Base-by-base conservation (phyloP, 495 filamentous ascomycete species). In the Emericellopsis terricola region DNA sequence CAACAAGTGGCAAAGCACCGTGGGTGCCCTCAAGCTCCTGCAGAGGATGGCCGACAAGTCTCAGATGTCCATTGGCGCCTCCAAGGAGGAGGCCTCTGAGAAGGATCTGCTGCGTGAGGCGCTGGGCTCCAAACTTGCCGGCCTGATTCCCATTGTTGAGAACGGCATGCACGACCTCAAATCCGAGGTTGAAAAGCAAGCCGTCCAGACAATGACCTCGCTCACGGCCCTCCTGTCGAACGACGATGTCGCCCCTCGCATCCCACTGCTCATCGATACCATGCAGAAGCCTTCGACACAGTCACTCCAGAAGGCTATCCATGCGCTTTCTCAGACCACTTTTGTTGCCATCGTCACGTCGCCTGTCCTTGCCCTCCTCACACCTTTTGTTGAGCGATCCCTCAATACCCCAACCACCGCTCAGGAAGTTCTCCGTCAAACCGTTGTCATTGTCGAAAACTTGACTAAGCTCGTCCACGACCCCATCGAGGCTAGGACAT, bases 381-480 rank as follows among this genome's bases (percentile, higher is more conserved):
- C 89, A 3, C 89, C 89, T 21, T 78, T 96, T 39, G 73, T 99
- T 15, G 91, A 94, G 52, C 73, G 89, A 38, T 79, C 85, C 8
- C 70, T 96, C 31, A 93, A 92, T 56, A 81, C 78, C 27, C 89
- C 87, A 4, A 65, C 69, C 9, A 99, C 89, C 7, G 70, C 79
- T 10, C 89, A 97, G 56, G 89, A 97, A 59, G 89, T 94, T 2
- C 64, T 96, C 20, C 77, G 89, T 21, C 91, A 94, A 51, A 92
- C 87, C 3, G 84, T 91, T 15, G 81, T 96, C 13, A 92, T 99
- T n/a, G 82, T 91, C 19, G 89, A 99, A 60, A 99, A 99, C 55
- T 57, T 99, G 59, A 99, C 89, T 31, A 99, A 94, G 64, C 69
- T 99, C 18, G 89, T 99, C 17, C 89, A 99, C 55, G 91, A 99